These are phyloP conservation scores for Sclerotinia trifoliorum DNA, from an alignment of 2,329 filamentous ascomycete species.

Conservation along the genomic window DNA sequence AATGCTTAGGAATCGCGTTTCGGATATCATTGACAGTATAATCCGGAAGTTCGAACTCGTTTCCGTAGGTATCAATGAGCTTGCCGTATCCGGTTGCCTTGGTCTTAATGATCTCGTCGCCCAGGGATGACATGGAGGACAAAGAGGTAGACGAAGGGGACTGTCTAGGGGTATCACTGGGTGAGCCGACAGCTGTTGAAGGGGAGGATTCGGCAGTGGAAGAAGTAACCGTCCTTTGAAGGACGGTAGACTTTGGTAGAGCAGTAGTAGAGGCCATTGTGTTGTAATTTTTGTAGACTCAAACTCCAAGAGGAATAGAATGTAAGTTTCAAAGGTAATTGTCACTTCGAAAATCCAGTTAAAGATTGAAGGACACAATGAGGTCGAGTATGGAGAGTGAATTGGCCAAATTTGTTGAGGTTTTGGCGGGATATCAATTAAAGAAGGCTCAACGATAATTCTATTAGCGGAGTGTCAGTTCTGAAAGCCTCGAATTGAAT, in stretches of 20 bases:
- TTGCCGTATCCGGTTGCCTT: slow-evolving; percentile 51
- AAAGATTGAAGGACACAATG: not conserved
- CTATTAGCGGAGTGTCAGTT: slow-evolving; percentile 6
- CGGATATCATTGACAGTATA: slow-evolving; percentile 98
- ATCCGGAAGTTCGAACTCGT: slow-evolving; percentile 88
- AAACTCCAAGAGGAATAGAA: not conserved
- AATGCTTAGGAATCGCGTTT: slow-evolving; percentile 96
- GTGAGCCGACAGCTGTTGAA: slow-evolving; percentile 57
- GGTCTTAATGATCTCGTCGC: slow-evolving; percentile 46
- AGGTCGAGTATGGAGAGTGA: slow-evolving; percentile 10
- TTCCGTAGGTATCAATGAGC: slow-evolving; percentile 89
- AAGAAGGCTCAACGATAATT: slow-evolving; percentile 16
- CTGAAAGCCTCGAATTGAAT: not conserved
- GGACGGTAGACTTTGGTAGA: slow-evolving; percentile 28
- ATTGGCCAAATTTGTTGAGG: slow-evolving; percentile 18
- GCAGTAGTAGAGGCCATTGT: slow-evolving; percentile 40
- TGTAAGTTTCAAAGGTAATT: not conserved
- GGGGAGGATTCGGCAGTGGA: slow-evolving; percentile 43
- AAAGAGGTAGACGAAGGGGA: slow-evolving; percentile 86
- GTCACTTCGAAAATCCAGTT: slow-evolving; percentile 1
- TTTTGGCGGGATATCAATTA: slow-evolving; percentile 10
- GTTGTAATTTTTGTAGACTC: slow-evolving; percentile 5
- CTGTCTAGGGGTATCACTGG: slow-evolving; percentile 57
- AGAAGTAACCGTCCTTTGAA: slow-evolving; percentile 36
- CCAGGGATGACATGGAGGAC: slow-evolving; percentile 75